These are phyloP conservation scores for Asterophora lycoperdoides DNA, from an alignment of 768 basidiomycete species.

Conservation along the genomic window DNA sequence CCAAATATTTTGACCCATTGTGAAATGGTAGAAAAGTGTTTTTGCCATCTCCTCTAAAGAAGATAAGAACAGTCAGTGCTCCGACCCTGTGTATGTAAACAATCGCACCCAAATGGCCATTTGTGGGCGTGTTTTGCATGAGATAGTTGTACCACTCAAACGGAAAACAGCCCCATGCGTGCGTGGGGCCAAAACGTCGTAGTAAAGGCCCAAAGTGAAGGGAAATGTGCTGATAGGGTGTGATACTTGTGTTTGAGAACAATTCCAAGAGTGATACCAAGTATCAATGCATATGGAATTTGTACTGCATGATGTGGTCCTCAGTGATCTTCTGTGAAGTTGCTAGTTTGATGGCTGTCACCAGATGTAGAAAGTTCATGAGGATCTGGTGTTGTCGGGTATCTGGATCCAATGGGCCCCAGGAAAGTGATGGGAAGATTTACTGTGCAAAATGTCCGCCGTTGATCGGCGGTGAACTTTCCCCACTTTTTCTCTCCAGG, in stretches of 20 bases:
- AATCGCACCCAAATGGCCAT: too few relatives aligned
- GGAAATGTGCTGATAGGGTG: constrained; percentile 36
- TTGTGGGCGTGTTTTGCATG: constrained; percentile 26
- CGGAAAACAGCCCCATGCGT: constrained; percentile 33
- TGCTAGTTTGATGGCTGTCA: constrained; percentile 30
- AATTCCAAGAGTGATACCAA: constrained; percentile 23
- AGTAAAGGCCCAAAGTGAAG: constrained; percentile 33
- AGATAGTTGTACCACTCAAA: too few relatives aligned
- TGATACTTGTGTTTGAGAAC: constrained; percentile 24
- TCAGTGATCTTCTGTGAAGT: too few relatives aligned
- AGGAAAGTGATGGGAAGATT: constrained; percentile 35
- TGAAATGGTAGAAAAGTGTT: too few relatives aligned
- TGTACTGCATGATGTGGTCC: constrained; percentile 14
- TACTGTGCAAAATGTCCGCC: constrained; percentile 30
- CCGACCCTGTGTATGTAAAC: too few relatives aligned
- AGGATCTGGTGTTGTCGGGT: constrained; percentile 21
- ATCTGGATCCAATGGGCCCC: constrained; percentile 21
- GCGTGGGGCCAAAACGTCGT: constrained; percentile 30
- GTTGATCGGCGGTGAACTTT: constrained; percentile 32
- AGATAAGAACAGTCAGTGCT: too few relatives aligned
- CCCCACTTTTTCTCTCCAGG: constrained; percentile 22
- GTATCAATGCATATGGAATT: constrained; percentile 22
- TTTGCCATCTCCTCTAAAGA: too few relatives aligned
- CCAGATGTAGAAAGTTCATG: constrained; percentile 32
- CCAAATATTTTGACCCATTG: too few relatives aligned